A percentile compares a stretch with the other conserved stretches of the same genome.
These are phyloP conservation scores for Trichophaea hybrida DNA, from an alignment of 2,329 filamentous ascomycete species.

Conservation along the genomic window DNA sequence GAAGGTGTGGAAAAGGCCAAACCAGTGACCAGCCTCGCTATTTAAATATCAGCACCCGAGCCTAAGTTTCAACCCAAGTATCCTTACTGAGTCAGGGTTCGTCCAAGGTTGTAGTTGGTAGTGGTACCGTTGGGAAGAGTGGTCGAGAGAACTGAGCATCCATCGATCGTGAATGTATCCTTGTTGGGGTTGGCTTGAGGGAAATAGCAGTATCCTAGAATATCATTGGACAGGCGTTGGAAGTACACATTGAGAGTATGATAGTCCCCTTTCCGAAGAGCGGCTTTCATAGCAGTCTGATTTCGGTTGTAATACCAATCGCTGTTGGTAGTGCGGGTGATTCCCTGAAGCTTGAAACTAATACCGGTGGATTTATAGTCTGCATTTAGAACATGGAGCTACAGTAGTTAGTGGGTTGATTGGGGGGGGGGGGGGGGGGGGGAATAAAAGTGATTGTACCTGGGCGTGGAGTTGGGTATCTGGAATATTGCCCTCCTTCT, in stretches of 20 bases:
- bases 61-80: background rate
- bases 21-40: constrained; percentile 38
- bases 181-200: constrained; percentile 25
- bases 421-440: no score
- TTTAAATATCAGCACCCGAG: background rate
- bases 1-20: constrained; percentile 39
- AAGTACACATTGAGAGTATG: constrained; percentile 30
- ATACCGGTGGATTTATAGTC: constrained; percentile 36
- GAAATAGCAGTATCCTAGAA: constrained; percentile 27
- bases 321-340: constrained; percentile 36
- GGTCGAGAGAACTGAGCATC: constrained; percentile 33
- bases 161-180: constrained; percentile 31
- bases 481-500: constrained; percentile 26
- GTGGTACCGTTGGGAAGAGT: constrained; percentile 32
- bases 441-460: constrained; percentile 15
- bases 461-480: constrained; percentile 24
- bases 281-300: constrained; percentile 35
- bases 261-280: constrained; percentile 37
- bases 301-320: constrained; percentile 34
- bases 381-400: constrained; percentile 37
- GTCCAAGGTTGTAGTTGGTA: constrained; percentile 31
- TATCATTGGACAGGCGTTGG: constrained; percentile 22
- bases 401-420: constrained; percentile 17
- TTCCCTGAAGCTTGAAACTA: constrained; percentile 35
- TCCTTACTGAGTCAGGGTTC: constrained; percentile 12